Percentiles rank a stretch among this genome's conserved stretches.
phyloP scores from a whole-genome alignment of 768 basidiomycete species.

The Psilocybe sp. region DNA sequence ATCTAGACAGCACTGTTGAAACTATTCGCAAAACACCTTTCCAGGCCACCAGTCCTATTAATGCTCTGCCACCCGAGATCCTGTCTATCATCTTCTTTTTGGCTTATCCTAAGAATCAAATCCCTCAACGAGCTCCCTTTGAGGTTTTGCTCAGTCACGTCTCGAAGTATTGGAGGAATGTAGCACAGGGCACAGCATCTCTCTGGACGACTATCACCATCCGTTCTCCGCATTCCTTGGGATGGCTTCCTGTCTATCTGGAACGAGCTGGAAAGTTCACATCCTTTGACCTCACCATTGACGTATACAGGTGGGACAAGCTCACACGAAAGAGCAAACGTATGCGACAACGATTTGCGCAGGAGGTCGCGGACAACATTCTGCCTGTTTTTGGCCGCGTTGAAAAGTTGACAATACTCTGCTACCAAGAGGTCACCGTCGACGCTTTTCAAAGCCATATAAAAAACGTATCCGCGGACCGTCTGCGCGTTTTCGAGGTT shows the following conservation, averaged over 20 bases:
- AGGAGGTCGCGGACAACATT: not conserved
- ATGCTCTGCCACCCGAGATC: constrained; percentile 5
- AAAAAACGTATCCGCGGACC: constrained; percentile 3
- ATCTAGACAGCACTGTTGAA: too few relatives aligned
- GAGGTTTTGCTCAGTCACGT: constrained; percentile 42
- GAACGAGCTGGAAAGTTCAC: constrained; percentile 23
- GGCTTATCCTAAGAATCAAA: constrained; percentile 16
- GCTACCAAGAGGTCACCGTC: not conserved
- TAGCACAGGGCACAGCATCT: constrained; percentile 30
- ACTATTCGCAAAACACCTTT: too few relatives aligned
- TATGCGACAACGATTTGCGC: not conserved
- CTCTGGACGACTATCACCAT: constrained; percentile 39
- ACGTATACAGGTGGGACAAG: constrained; percentile 27
- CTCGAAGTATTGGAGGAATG: constrained; percentile 36
- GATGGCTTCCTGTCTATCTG: constrained; percentile 23
- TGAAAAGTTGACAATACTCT: constrained; percentile 1
- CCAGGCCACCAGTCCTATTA: not conserved
- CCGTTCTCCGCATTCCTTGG: constrained; percentile 22
- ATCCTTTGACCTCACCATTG: constrained; percentile 27
- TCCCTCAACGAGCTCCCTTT: constrained; percentile 22
- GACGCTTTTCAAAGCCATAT: constrained; percentile 3
- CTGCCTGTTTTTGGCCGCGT: not conserved
- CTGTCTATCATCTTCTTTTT: constrained; percentile 22
- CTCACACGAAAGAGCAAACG: not conserved
- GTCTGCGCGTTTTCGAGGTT: constrained; percentile 24